Conservation (phyloP, 129 eudicot genomes). For the Erigeron canadensis region DNA sequence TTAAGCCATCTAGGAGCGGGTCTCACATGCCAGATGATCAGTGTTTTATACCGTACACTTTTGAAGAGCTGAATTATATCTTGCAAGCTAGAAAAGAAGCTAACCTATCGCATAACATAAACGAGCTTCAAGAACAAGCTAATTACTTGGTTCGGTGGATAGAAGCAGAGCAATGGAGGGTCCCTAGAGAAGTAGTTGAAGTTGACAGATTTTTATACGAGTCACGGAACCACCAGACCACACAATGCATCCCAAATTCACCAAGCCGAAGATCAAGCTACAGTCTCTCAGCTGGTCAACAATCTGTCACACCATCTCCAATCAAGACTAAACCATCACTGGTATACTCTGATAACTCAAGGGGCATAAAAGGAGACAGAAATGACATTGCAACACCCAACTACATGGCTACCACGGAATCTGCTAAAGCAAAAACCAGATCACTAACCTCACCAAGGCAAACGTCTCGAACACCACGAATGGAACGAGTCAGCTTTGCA, state of each 20-base stretch:
- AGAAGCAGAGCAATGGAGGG: conserved; percentile 55
- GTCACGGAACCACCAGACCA: conserved; percentile 46
- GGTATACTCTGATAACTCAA: conserved; percentile 61
- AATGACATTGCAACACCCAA: conserved; percentile 51
- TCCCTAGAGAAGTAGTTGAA: conserved; percentile 38
- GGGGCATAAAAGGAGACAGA: conserved; percentile 41
- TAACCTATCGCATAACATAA: conserved; percentile 30
- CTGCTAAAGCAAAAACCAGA: conserved; percentile 66
- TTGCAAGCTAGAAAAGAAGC: conserved; percentile 55
- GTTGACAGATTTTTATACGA: conserved; percentile 47
- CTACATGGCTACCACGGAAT: conserved; percentile 91
- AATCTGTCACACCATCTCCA: conserved; percentile 54
- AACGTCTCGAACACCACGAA: conserved; percentile 66
- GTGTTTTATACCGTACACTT: conserved; percentile 49
- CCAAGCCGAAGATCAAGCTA: conserved; percentile 41
- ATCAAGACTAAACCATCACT: conserved; percentile 42
- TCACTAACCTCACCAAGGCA: conserved; percentile 76
- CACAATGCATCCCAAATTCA: conserved; percentile 38
- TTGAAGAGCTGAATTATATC: conserved; percentile 63
- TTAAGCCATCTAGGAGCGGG: conserved; percentile 41
- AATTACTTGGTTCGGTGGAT: conserved; percentile 55
- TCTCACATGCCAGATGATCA: conserved; percentile 58
- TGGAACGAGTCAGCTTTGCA: conserved; percentile 51
- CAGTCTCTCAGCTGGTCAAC: conserved; percentile 39
- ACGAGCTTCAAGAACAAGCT: conserved; percentile 40